phyloP scores from a whole-genome alignment of 2,329 filamentous ascomycete genomes.

The Calonectria montana region DNA sequence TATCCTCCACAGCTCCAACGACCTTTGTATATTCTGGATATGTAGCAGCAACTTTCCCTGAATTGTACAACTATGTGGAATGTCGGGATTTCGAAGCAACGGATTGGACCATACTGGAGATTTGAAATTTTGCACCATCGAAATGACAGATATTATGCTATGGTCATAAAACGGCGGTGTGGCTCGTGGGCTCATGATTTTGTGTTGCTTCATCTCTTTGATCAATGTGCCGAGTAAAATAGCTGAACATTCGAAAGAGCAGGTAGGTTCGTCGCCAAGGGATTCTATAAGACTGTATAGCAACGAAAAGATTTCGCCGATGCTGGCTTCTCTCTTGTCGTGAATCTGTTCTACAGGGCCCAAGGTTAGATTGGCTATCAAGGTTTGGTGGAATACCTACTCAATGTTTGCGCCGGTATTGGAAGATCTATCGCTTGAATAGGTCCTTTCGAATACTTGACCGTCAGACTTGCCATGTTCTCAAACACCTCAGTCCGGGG shows the following conservation, averaged over 20 bases:
- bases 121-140: not conserved
- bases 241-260: constrained; percentile 28
- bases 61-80: too few species aligned
- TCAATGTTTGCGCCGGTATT: not conserved
- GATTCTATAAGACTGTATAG: not conserved
- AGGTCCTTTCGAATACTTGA: constrained; percentile 8
- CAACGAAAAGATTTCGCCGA: not conserved
- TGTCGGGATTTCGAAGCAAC: too few species aligned
- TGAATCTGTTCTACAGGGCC: constrained; percentile 1
- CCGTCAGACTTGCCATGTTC: constrained; percentile 6
- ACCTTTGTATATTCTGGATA: too few species aligned
- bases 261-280: not conserved
- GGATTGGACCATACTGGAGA: not conserved
- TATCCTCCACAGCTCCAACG: too few species aligned
- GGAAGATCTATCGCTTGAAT: constrained; percentile 13
- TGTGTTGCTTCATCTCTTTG: constrained; percentile 10
- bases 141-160: not conserved
- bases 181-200: not conserved
- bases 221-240: constrained; percentile 31
- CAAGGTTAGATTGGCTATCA: not conserved
- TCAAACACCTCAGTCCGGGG: not conserved
- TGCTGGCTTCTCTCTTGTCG: not conserved
- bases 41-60: too few species aligned
- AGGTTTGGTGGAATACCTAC: not conserved
- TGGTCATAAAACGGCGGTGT: not conserved